Percentiles rank a stretch among this genome's conserved stretches.
These are phyloP conservation scores for Conidiobolus coronatus DNA, from an alignment of 371 early-diverging fungal genomes.

Conservation along the genomic window DNA sequence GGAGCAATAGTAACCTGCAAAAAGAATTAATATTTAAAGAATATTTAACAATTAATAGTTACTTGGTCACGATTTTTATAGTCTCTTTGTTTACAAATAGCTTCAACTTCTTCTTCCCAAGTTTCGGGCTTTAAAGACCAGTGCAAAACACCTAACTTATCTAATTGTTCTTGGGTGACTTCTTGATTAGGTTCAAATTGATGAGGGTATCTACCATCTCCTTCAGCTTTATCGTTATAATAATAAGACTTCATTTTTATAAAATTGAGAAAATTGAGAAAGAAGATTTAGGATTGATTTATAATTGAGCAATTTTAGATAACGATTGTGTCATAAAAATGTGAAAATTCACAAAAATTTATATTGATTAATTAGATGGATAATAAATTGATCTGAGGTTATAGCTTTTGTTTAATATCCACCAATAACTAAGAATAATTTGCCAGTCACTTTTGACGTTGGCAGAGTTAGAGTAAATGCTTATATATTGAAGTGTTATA, in stretches of 20 bases:
- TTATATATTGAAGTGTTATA: no score
- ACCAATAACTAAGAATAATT: no score
- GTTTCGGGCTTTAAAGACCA: no score
- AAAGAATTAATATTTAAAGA: not conserved
- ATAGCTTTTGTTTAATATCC: no score
- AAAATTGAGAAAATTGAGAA: not conserved
- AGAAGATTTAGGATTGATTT: not conserved
- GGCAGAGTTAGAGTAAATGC: no score
- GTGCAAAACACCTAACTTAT: constrained; percentile 26
- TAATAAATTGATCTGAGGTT: no score
- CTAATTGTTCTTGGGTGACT: constrained; percentile 36
- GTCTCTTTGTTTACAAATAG: constrained; percentile 37
- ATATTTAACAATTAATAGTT: constrained; percentile 4
- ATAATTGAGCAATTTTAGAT: not conserved
- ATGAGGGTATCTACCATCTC: constrained; percentile 40
- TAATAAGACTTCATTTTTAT: constrained; percentile 37
- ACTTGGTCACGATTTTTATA: constrained; percentile 84
- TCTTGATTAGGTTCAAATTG: constrained; percentile 30
- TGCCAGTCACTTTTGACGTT: no score
- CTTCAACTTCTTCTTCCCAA: constrained; percentile 30
- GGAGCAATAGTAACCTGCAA: constrained; percentile 43
- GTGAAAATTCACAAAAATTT: no score
- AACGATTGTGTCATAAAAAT: no score
- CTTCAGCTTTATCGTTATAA: constrained; percentile 34
- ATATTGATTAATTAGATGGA: no score